A percentile compares a stretch with the other conserved stretches of the same genome.
phyloP scores from a whole-genome alignment of 306 rosid genomes.

The Mucuna pruriens region DNA sequence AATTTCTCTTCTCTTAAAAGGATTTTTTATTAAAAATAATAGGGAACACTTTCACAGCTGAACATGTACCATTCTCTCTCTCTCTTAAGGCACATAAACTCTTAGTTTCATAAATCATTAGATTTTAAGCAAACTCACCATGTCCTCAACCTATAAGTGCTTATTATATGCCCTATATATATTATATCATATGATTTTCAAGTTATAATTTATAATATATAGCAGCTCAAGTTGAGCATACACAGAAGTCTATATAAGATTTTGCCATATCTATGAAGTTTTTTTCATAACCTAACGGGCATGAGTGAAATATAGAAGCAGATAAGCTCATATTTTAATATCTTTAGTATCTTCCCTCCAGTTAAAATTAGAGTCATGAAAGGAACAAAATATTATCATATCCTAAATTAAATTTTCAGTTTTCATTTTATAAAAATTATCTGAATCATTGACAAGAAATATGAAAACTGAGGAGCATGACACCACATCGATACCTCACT shows the following conservation, averaged over 20 bases:
- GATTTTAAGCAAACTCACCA: neutral
- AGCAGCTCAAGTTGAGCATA: neutral
- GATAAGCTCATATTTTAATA: too few species aligned
- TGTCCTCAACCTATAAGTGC: conserved; percentile 1
- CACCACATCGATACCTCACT: neutral
- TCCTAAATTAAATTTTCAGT: neutral
- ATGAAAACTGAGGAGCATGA: neutral
- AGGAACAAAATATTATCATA: neutral
- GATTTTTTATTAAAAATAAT: neutral
- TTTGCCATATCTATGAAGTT: too few species aligned
- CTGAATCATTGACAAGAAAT: neutral
- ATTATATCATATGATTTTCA: neutral
- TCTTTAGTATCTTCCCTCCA: too few species aligned
- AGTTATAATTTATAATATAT: neutral
- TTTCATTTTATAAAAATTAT: neutral
- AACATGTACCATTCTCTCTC: neutral
- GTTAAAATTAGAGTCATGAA: neutral
- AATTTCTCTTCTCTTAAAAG: neutral
- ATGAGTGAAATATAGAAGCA: too few species aligned
- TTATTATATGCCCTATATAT: neutral
- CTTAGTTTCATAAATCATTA: neutral
- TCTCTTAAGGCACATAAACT: neutral
- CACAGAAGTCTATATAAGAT: neutral
- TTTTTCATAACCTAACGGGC: too few species aligned
- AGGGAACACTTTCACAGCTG: neutral